Percentiles rank a stretch among this genome's conserved stretches.
These are phyloP conservation scores for Pisolithus orientalis DNA, from an alignment of 768 basidiomycete species.

Conservation along the genomic window DNA sequence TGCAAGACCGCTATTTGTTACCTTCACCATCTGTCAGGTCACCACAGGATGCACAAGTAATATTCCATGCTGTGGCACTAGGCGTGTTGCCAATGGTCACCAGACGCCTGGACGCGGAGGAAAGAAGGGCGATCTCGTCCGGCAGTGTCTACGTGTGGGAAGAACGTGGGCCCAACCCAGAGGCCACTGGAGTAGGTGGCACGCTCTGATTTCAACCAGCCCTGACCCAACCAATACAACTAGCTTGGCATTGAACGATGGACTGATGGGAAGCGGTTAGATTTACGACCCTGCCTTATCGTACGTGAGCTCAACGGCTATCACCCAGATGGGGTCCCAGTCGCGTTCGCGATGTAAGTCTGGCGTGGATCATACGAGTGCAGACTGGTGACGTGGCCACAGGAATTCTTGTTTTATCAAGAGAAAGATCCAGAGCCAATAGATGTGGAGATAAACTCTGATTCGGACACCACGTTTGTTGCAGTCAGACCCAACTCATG, in stretches of 20 bases:
- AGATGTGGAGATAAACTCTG: slow-evolving; percentile 43
- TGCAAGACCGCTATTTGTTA: background rate
- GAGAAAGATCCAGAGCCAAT: slow-evolving; percentile 53
- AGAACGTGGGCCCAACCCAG: slow-evolving; percentile 63
- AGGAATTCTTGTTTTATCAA: slow-evolving; percentile 78
- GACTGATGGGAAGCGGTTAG: slow-evolving; percentile 61
- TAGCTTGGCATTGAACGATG: slow-evolving; percentile 76
- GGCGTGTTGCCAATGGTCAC: slow-evolving; percentile 58
- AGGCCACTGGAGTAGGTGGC: slow-evolving; percentile 54
- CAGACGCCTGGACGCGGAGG: slow-evolving; percentile 69
- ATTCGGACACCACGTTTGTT: slow-evolving; percentile 46
- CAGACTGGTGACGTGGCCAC: slow-evolving; percentile 5
- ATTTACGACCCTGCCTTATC: background rate
- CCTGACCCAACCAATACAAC: slow-evolving; percentile 3
- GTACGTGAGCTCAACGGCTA: slow-evolving; percentile 1
- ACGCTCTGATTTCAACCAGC: background rate
- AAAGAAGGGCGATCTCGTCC: slow-evolving; percentile 60
- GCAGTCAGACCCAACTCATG: background rate
- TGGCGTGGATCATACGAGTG: background rate
- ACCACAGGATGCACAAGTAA: slow-evolving; percentile 60
- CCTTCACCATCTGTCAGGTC: slow-evolving; percentile 28
- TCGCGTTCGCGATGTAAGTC: slow-evolving; percentile 65
- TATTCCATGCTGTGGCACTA: slow-evolving; percentile 67
- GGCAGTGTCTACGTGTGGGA: slow-evolving; percentile 83
- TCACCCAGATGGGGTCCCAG: slow-evolving; percentile 65